Conservation (phyloP, 2,329 filamentous ascomycete species). For the Incumbomyces lentus region DNA sequence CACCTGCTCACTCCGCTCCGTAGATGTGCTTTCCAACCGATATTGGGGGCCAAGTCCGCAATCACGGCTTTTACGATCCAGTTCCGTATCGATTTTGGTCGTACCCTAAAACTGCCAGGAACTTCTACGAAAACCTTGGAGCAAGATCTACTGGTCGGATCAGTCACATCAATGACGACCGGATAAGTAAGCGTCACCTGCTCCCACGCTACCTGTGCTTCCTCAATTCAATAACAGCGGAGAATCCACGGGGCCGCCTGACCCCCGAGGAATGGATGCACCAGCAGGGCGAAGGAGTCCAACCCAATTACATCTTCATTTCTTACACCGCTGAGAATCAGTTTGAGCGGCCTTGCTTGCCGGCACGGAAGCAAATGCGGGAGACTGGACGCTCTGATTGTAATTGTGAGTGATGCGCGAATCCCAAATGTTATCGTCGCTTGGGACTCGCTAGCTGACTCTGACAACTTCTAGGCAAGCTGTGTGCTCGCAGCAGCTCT, state of each 20-base stretch:
- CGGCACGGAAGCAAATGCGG: constrained; percentile 5
- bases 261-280: constrained; percentile 8
- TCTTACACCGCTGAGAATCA: constrained; percentile 12
- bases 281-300: constrained; percentile 3
- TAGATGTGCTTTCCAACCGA: constrained; percentile 8
- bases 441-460: neutral
- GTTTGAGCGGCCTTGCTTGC: constrained; percentile 7
- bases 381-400: constrained; percentile 4
- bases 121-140: constrained; percentile 10
- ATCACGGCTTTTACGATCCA: constrained; percentile 9
- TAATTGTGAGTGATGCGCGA: constrained; percentile 6
- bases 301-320: constrained; percentile 11
- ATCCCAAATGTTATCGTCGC: neutral
- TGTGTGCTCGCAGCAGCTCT: constrained; percentile 2
- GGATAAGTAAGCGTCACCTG: constrained; percentile 7
- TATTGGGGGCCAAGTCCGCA: constrained; percentile 8
- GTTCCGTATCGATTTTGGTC: constrained; percentile 11
- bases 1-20: neutral
- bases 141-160: neutral
- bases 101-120: constrained; percentile 8
- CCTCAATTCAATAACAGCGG: constrained; percentile 1
- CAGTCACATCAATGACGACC: constrained; percentile 1
- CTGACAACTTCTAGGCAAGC: neutral
- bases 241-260: constrained; percentile 7
- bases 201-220: constrained; percentile 10